Conservation (phyloP, 2,329 filamentous ascomycete genomes). For the Raffaelea arxii region DNA sequence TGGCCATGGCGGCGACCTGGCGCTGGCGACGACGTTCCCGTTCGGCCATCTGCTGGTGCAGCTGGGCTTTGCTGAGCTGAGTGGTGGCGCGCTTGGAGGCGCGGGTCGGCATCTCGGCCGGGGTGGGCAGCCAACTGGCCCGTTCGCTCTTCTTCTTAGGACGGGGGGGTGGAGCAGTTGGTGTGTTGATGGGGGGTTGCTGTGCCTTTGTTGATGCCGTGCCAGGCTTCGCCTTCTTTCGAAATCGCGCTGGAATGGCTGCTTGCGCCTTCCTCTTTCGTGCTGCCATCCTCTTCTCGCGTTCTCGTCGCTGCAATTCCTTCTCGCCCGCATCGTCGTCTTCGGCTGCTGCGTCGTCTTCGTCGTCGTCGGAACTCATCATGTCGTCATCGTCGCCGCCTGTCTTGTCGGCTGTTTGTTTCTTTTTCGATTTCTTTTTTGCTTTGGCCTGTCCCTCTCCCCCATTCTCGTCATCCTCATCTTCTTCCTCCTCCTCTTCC, state of each 20-base stretch:
- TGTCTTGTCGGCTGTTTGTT: constrained; percentile 4
- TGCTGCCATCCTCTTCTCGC: constrained; percentile 53
- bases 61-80: constrained; percentile 48
- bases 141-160: constrained; percentile 54
- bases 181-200: constrained; percentile 22
- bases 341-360: constrained; percentile 26
- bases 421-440: constrained; percentile 31
- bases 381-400: constrained; percentile 56
- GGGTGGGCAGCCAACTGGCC: constrained; percentile 46
- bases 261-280: constrained; percentile 76
- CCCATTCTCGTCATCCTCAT: constrained; percentile 37
- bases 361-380: constrained; percentile 62
- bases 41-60: constrained; percentile 64
- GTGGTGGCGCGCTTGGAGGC: constrained; percentile 50
- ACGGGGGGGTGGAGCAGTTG: constrained; percentile 30
- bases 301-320: constrained; percentile 70
- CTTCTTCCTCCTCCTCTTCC: constrained; percentile 71
- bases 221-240: constrained; percentile 49
- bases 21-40: constrained; percentile 61
- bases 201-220: constrained; percentile 16
- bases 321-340: constrained; percentile 79
- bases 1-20: constrained; percentile 58
- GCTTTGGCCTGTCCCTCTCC: constrained; percentile 60
- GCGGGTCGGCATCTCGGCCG: constrained; percentile 45
- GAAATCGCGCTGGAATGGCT: constrained; percentile 57